A percentile compares a stretch with the other conserved stretches of the same genome.
These are phyloP conservation scores for Erysimum cheiranthoides DNA, from an alignment of 345 rosid genomes.

Conservation along the genomic window DNA sequence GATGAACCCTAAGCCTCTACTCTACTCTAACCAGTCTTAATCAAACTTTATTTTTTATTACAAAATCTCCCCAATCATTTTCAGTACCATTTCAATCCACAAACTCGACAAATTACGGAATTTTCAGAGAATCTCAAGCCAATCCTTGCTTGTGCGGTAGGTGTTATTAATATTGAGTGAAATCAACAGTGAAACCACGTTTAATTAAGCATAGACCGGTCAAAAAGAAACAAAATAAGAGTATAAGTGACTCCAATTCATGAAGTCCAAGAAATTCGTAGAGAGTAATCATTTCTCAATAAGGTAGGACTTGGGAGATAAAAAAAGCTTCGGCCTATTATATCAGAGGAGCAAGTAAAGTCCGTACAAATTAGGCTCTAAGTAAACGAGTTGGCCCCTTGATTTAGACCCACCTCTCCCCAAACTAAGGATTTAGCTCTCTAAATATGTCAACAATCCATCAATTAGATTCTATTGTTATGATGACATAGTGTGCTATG, in stretches of 20 bases:
- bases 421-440: conserved; percentile 23
- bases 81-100: background rate
- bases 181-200: conserved; percentile 5
- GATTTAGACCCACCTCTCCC: conserved; percentile 33
- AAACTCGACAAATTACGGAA: background rate
- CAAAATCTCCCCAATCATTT: conserved; percentile 3
- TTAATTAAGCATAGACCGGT: background rate
- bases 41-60: background rate
- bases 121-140: conserved; percentile 17
- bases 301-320: conserved; percentile 27
- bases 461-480: conserved; percentile 41
- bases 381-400: conserved; percentile 31
- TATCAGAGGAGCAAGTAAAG: conserved; percentile 12
- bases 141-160: conserved; percentile 20
- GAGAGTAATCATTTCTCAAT: conserved; percentile 32
- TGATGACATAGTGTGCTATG: conserved; percentile 43
- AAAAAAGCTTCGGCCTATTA: conserved; percentile 9
- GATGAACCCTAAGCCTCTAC: conserved; percentile 19
- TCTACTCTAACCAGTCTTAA: conserved; percentile 12
- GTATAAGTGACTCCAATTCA: conserved; percentile 10
- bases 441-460: conserved; percentile 39
- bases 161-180: conserved; percentile 12
- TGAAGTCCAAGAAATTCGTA: background rate
- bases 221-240: background rate
- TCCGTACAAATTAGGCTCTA: conserved; percentile 39